Conservation (phyloP, 169 alveolate genomes). For the Perkinsus olseni region DNA sequence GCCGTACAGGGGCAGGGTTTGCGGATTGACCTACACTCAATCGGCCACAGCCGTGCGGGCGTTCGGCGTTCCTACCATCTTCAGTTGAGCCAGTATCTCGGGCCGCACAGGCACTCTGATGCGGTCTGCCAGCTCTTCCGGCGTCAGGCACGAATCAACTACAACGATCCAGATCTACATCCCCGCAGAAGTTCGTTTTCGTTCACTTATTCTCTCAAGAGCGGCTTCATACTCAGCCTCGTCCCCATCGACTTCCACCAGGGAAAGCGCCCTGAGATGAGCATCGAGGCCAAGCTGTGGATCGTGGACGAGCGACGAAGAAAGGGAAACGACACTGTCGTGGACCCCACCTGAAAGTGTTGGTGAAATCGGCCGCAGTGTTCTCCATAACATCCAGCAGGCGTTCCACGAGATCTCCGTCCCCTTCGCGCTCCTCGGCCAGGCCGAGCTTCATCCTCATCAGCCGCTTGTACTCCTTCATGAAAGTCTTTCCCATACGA, state of each 20-base stretch:
- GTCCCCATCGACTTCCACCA: neutral
- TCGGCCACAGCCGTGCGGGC: neutral
- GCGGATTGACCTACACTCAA: neutral
- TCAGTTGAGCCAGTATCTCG: neutral
- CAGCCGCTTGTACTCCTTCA: conserved; percentile 22
- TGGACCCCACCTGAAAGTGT: conserved; percentile 27
- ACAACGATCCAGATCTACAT: neutral
- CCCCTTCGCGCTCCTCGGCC: neutral
- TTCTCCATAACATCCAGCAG: conserved; percentile 30
- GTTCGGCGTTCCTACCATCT: neutral
- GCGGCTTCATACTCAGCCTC: neutral
- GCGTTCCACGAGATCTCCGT: neutral
- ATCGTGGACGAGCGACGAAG: conserved; percentile 21
- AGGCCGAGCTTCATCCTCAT: conserved; percentile 43
- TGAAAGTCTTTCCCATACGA: conserved; percentile 25
- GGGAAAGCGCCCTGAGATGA: neutral
- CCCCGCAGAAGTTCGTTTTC: neutral
- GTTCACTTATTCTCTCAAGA: neutral
- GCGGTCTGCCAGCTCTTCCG: neutral
- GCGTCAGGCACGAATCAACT: neutral
- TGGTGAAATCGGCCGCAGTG: conserved; percentile 43
- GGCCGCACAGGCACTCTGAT: neutral
- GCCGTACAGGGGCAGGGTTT: neutral
- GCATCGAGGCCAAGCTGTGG: neutral
- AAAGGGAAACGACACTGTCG: neutral